Percentiles rank a stretch among this genome's conserved stretches.
These are phyloP conservation scores for Trematosphaeria pertusa DNA, from an alignment of 2,329 filamentous ascomycete species.

Conservation along the genomic window DNA sequence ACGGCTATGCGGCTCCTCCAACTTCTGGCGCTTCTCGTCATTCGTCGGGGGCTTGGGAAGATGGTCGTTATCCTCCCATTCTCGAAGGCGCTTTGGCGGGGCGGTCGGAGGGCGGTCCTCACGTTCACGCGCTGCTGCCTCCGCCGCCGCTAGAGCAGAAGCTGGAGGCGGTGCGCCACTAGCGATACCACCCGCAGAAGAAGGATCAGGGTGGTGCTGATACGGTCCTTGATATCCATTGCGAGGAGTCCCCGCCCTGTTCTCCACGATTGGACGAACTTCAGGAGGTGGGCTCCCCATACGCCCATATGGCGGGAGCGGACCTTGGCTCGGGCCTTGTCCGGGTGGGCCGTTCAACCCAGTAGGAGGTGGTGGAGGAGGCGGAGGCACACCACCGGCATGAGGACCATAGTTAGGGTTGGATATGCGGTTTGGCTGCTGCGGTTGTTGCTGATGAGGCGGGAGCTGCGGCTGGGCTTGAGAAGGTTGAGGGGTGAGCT, in stretches of 20 bases:
- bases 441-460: slow-evolving; percentile 31
- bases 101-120: slow-evolving; percentile 80
- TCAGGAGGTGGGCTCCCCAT: slow-evolving; percentile 82
- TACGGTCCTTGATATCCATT: slow-evolving; percentile 85
- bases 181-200: slow-evolving; percentile 66
- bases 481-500: slow-evolving; percentile 60
- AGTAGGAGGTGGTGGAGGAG: slow-evolving; percentile 64
- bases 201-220: slow-evolving; percentile 73
- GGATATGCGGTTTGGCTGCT: slow-evolving; percentile 53
- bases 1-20: slow-evolving; percentile 84
- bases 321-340: slow-evolving; percentile 55
- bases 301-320: slow-evolving; percentile 71
- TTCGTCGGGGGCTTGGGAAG: slow-evolving; percentile 81
- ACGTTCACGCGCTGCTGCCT: slow-evolving; percentile 68
- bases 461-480: slow-evolving; percentile 53
- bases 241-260: slow-evolving; percentile 88
- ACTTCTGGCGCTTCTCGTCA: slow-evolving; percentile 83
- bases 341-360: slow-evolving; percentile 57
- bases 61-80: slow-evolving; percentile 85
- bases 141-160: slow-evolving; percentile 70
- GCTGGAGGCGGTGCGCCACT: slow-evolving; percentile 72
- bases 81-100: slow-evolving; percentile 79
- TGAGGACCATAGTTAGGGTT: slow-evolving; percentile 57
- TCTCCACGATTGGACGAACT: slow-evolving; percentile 81
- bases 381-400: slow-evolving; percentile 59